Base-by-base conservation (phyloP, 2,329 filamentous ascomycete species). In the Xylariaceae sp. region DNA sequence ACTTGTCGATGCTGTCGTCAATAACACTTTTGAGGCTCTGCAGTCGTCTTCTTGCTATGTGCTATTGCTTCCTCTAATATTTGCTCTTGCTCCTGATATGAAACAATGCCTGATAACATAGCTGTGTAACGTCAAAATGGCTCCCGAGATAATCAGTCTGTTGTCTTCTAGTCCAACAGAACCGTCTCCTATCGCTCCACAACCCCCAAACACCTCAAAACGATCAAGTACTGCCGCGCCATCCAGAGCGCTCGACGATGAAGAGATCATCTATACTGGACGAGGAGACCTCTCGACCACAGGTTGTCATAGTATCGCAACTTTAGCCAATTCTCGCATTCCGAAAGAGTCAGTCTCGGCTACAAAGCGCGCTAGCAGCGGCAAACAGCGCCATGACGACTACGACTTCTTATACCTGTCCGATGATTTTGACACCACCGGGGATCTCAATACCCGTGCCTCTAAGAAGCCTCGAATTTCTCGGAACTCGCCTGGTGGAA, bases 381-480 rank as follows among this genome's bases (percentile, higher is more conserved):
- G 31, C 8, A 40, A 39, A 33, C 19, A 32, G 33, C 45, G 28
- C 16, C 18, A 39, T 26, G 32, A 47, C 19, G 42, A 54, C 37
- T 36, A 56, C 33, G 57, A 56, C 19, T 58, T 64, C 19, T 44
- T 63, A n/a, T 63, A 63, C 38, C 47, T 65, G 9, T 64, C 62
- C 0, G 64, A 67, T 36, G 69, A 73, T 33, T 70, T 69, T 37
- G 67, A 73, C 32, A 62, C 59, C 7, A 69, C 64, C 1, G 56
- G 63, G 4, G 62, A 67, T 8, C 43, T 69, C 2, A 62, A 65
- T 7, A 59, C 61, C 41, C 45, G 56, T 36, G 38, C 43, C 18
- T 2, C 43, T 4, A 56, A 54, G 44, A 55, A 50, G 39, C 34
- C 50, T 28, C 48, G 48, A 28, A 22, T 41, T 1, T 56, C 52